Evolutionary conservation across 2,329 filamentous ascomycete genomes (phyloP).

Genomic region (Botrytis elliptica): DNA sequence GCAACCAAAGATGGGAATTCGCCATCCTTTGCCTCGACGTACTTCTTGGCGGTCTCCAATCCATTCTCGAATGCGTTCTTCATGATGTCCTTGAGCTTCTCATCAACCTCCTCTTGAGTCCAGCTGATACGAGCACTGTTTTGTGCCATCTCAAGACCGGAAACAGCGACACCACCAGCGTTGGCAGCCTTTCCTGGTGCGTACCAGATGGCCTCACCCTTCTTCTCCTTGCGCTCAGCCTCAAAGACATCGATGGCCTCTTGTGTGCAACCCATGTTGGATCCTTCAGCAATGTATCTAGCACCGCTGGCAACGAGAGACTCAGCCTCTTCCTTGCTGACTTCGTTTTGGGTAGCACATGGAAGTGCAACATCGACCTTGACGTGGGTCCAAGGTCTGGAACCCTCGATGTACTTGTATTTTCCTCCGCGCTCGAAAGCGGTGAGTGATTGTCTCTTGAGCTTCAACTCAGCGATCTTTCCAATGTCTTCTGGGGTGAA

Average conservation of each 20-base stretch:
- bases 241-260: conserved; percentile 94
- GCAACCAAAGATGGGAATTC: conserved; percentile 88
- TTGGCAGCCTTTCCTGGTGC: conserved; percentile 96
- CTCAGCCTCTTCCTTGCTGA: conserved; percentile 85
- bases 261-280: conserved; percentile 98
- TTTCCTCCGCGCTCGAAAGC: conserved; percentile 63
- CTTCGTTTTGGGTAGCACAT: conserved; percentile 96
- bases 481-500: conserved; percentile 80
- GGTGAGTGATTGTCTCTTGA: conserved; percentile 78
- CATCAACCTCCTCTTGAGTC: conserved; percentile 87
- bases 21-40: conserved; percentile 73
- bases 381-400: conserved; percentile 87
- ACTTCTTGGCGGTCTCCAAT: conserved; percentile 84
- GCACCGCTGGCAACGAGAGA: conserved; percentile 73
- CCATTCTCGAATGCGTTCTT: conserved; percentile 88
- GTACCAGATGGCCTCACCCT: conserved; percentile 79
- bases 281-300: conserved; percentile 90
- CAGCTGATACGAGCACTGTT: conserved; percentile 86
- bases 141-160: conserved; percentile 98
- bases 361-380: conserved; percentile 90
- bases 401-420: conserved; percentile 85
- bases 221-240: conserved; percentile 69
- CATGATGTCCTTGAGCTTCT: conserved; percentile 92
- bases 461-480: conserved; percentile 81
- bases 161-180: conserved; percentile 95